Evolutionary conservation across 2,329 filamentous ascomycete species (phyloP).

Genomic region (Blastomyces parvus): DNA sequence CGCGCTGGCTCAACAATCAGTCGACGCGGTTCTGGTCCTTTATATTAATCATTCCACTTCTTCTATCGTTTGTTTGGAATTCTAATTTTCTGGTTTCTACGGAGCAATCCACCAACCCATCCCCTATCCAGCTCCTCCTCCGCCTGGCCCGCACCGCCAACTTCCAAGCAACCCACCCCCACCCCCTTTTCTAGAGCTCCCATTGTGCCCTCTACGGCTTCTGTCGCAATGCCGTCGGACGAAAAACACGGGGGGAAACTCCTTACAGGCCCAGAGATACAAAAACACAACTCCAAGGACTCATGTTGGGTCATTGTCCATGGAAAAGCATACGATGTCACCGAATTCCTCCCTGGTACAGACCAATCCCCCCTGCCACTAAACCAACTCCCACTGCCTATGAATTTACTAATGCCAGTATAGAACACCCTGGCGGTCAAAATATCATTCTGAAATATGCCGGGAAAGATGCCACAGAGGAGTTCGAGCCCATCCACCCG

Average conservation of each 20-base stretch:
- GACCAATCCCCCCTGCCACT: neutral
- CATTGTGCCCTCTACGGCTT: neutral
- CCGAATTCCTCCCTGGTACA: constrained; percentile 68
- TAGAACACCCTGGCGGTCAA: constrained; percentile 76
- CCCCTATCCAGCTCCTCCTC: too few species aligned
- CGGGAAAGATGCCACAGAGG: constrained; percentile 86
- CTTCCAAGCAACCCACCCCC: neutral
- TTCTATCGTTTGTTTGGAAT: too few species aligned
- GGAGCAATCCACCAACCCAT: too few species aligned
- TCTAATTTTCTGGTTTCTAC: neutral
- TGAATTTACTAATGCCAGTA: neutral
- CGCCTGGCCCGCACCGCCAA: too few species aligned
- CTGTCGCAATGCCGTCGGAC: constrained; percentile 13
- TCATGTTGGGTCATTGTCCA: constrained; percentile 91
- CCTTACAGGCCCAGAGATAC: constrained; percentile 49
- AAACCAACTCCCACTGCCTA: neutral
- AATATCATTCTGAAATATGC: constrained; percentile 97
- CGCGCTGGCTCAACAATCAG: neutral
- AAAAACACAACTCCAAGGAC: constrained; percentile 68
- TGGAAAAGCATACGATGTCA: constrained; percentile 82
- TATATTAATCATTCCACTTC: neutral
- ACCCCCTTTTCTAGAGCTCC: neutral
- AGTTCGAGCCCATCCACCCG: constrained; percentile 82
- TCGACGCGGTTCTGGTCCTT: too few species aligned
- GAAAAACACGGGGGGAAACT: constrained; percentile 9